phyloP scores from a whole-genome alignment of 2,329 filamentous ascomycete genomes.

The Neopestalotiopsis rosae region DNA sequence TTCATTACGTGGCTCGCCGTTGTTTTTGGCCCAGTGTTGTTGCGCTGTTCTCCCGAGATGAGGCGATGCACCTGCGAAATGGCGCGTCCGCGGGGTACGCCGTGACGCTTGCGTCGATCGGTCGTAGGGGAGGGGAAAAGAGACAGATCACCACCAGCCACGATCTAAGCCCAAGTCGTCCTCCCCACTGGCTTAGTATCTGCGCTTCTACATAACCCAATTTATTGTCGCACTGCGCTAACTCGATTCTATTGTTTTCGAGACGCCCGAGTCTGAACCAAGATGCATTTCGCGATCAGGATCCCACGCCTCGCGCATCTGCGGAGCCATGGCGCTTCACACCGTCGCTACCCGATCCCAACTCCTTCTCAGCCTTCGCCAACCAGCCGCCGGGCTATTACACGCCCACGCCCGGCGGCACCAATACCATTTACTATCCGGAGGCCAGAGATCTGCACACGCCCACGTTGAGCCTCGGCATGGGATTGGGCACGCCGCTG shows the following conservation, averaged over 20 bases:
- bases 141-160: slow-evolving; percentile 1
- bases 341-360: slow-evolving; percentile 85
- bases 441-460: slow-evolving; percentile 89
- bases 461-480: slow-evolving; percentile 73
- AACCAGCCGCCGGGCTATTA: slow-evolving; percentile 86
- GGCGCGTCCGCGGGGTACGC: slow-evolving; percentile 32
- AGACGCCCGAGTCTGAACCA: slow-evolving; percentile 53
- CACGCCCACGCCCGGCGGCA: slow-evolving; percentile 83
- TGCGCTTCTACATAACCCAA: not conserved
- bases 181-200: too few relatives aligned
- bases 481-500: slow-evolving; percentile 81
- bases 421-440: slow-evolving; percentile 79
- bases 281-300: slow-evolving; percentile 68
- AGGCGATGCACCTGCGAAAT: slow-evolving; percentile 30
- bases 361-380: slow-evolving; percentile 80
- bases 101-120: slow-evolving; percentile 10
- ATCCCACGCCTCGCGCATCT: slow-evolving; percentile 80
- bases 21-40: not conserved
- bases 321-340: slow-evolving; percentile 88
- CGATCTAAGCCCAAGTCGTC: not conserved
- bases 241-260: slow-evolving; percentile 30
- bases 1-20: not conserved
- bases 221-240: slow-evolving; percentile 35
- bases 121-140: not conserved
- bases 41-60: slow-evolving; percentile 18